Conservation (phyloP, 2,329 filamentous ascomycete genomes). For the Arthroderma uncinatum region DNA sequence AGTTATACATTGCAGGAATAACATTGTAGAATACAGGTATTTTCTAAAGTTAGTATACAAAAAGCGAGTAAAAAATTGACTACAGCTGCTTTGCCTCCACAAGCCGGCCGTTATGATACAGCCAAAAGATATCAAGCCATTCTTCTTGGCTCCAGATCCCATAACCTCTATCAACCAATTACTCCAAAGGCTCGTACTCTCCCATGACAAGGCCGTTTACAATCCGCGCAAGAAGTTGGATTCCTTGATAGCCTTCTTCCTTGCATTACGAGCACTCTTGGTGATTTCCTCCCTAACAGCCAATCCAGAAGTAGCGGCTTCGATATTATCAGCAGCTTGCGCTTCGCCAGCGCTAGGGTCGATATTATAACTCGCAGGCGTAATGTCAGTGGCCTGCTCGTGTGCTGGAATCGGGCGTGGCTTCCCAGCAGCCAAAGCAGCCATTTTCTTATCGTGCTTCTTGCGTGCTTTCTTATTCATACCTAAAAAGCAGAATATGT, state of each 20-base stretch:
- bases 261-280: constrained; percentile 35
- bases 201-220: constrained; percentile 18
- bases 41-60: constrained; percentile 3
- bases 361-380: constrained; percentile 21
- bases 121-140: background rate
- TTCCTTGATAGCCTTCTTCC: constrained; percentile 38
- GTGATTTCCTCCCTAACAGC: constrained; percentile 33
- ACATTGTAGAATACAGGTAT: background rate
- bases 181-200: background rate
- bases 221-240: constrained; percentile 40
- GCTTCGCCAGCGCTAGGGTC: constrained; percentile 19
- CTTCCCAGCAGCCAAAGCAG: constrained; percentile 28
- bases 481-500: constrained; percentile 20
- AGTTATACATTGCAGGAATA: background rate
- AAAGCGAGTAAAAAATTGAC: background rate
- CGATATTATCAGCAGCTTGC: constrained; percentile 16
- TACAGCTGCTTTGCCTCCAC: background rate
- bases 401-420: constrained; percentile 36
- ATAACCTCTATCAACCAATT: background rate
- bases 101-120: background rate
- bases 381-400: constrained; percentile 37
- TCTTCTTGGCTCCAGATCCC: background rate
- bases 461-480: constrained; percentile 40
- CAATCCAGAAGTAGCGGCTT: constrained; percentile 27
- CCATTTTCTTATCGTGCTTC: constrained; percentile 38